These are phyloP conservation scores for Suhomyces faveliae DNA, from an alignment of 805 yeast species.

Conservation along the genomic window DNA sequence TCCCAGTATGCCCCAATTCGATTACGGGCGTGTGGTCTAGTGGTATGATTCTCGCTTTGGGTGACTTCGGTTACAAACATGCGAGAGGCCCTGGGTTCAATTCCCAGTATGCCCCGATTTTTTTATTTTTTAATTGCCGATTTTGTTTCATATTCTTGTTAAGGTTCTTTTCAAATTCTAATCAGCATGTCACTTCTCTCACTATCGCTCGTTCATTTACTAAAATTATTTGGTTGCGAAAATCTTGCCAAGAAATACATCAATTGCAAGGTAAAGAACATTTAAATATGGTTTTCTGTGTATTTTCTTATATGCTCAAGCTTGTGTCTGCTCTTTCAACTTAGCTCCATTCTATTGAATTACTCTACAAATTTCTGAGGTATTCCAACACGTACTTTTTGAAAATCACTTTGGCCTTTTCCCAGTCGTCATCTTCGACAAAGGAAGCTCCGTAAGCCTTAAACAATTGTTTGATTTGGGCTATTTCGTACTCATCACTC, in stretches of 20 bases:
- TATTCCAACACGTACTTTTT: slow-evolving; percentile 21
- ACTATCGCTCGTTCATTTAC: too few relatives aligned
- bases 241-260: too few relatives aligned
- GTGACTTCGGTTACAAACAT: slow-evolving; percentile 15
- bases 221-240: too few relatives aligned
- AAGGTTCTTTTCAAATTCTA: too few relatives aligned
- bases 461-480: slow-evolving; percentile 41
- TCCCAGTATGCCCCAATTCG: slow-evolving; percentile 53
- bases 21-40: too few relatives aligned
- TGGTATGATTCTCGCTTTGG: slow-evolving; percentile 27
- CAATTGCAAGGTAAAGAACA: too few relatives aligned
- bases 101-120: slow-evolving; percentile 31
- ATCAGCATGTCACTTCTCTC: too few relatives aligned
- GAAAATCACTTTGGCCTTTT: slow-evolving; percentile 29
- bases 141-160: neutral
- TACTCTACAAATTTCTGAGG: slow-evolving; percentile 3
- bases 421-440: slow-evolving; percentile 39
- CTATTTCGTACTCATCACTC: slow-evolving; percentile 39
- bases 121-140: slow-evolving; percentile 6
- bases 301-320: too few relatives aligned
- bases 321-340: too few relatives aligned
- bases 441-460: slow-evolving; percentile 53
- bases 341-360: neutral
- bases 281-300: too few relatives aligned
- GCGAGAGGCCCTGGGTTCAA: slow-evolving; percentile 37